Percentiles rank a stretch among this genome's conserved stretches.
These are phyloP conservation scores for Fraxinus velutina DNA, from an alignment of 305 asterid species.

Conservation along the genomic window DNA sequence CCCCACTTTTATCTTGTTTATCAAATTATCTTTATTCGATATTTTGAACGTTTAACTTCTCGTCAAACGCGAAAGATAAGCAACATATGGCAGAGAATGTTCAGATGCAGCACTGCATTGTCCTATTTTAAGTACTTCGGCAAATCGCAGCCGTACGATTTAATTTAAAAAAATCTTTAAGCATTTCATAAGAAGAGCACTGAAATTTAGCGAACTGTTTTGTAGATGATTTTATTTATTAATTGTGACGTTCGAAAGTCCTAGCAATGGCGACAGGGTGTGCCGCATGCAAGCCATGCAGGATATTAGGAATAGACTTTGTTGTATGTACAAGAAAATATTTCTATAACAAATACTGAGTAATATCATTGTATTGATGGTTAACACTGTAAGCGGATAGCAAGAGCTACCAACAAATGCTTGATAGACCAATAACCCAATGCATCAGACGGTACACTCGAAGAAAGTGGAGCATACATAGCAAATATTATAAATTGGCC, in stretches of 20 bases:
- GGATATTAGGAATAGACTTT: background rate
- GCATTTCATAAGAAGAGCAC: background rate
- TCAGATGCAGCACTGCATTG: background rate
- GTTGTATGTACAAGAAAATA: too few species aligned
- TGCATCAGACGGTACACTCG: too few species aligned
- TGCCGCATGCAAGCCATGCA: background rate
- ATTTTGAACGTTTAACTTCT: background rate
- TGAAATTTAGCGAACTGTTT: background rate
- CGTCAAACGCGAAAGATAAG: slow-evolving; percentile 6
- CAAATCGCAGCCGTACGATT: background rate
- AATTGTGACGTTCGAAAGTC: background rate
- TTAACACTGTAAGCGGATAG: too few species aligned
- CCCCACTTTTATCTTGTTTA: slow-evolving; percentile 31
- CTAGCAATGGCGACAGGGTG: background rate
- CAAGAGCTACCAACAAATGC: too few species aligned
- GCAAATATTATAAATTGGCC: too few species aligned
- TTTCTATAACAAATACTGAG: too few species aligned
- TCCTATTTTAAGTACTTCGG: background rate
- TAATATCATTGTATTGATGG: too few species aligned
- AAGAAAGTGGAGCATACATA: too few species aligned
- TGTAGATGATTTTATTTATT: background rate
- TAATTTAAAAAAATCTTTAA: background rate
- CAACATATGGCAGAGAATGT: background rate
- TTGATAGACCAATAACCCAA: too few species aligned
- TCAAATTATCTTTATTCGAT: slow-evolving; percentile 27